Percentiles rank a stretch among this genome's conserved stretches.
These are phyloP conservation scores for Whalleya microplaca DNA, from an alignment of 2,329 filamentous ascomycete genomes.

Conservation along the genomic window DNA sequence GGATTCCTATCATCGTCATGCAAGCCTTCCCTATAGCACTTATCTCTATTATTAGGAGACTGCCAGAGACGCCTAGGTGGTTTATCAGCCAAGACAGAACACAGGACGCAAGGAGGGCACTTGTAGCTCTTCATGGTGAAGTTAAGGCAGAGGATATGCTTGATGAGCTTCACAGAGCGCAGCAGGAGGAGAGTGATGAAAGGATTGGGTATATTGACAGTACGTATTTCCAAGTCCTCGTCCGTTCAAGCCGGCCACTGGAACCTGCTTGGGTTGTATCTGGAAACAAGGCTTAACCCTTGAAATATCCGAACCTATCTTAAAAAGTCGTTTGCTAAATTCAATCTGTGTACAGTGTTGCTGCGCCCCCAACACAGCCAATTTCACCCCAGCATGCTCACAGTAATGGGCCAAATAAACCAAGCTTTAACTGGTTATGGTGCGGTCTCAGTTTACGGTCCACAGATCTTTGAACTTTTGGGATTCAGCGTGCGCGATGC, in stretches of 20 bases:
- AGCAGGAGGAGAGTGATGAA: constrained; percentile 52
- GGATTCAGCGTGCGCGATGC: constrained; percentile 55
- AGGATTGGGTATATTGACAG: constrained; percentile 56
- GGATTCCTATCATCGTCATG: constrained; percentile 64
- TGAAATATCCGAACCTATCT: neutral
- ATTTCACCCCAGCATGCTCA: constrained; percentile 64
- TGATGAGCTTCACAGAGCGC: constrained; percentile 53
- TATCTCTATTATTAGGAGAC: constrained; percentile 52
- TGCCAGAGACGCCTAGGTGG: constrained; percentile 64
- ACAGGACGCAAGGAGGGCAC: constrained; percentile 53
- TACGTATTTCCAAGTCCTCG: neutral
- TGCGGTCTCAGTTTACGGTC: constrained; percentile 65
- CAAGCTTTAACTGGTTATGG: constrained; percentile 62
- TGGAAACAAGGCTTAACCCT: neutral
- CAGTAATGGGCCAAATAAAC: constrained; percentile 66
- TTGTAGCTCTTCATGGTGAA: constrained; percentile 54
- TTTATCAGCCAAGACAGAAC: constrained; percentile 53
- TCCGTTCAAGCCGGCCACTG: neutral
- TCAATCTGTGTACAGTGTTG: constrained; percentile 37
- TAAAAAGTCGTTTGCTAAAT: neutral
- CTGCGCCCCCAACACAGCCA: constrained; percentile 56
- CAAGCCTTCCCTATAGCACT: constrained; percentile 60
- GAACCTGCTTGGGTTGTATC: neutral
- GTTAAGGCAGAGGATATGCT: constrained; percentile 51
- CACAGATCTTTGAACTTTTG: constrained; percentile 65